Percentiles rank a stretch among this genome's conserved stretches.
phyloP scores from a whole-genome alignment of 805 yeast genomes.

The Diddensiella santjacobensis region DNA sequence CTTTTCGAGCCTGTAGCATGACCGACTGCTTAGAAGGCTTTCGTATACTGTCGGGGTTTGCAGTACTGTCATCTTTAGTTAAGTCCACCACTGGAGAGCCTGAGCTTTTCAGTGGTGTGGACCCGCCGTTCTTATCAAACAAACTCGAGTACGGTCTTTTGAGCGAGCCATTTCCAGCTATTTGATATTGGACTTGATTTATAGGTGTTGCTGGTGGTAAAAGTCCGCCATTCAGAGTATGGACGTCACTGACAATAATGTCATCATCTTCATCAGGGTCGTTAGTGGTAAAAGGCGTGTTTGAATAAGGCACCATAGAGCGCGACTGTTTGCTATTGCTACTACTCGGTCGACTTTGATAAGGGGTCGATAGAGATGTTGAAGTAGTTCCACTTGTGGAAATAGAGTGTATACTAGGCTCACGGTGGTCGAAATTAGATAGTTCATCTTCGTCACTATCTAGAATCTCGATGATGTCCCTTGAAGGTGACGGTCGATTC shows the following conservation, averaged over 20 bases:
- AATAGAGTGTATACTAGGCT: background rate
- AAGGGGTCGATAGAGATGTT: background rate
- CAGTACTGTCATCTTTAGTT: conserved; percentile 1
- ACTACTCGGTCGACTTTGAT: background rate
- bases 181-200: too few relatives aligned
- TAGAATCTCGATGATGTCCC: background rate
- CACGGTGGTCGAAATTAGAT: background rate
- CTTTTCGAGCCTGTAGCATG: background rate
- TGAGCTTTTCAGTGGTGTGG: too few relatives aligned
- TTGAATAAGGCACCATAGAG: too few relatives aligned
- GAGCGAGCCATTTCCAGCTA: too few relatives aligned
- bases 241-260: conserved; percentile 2
- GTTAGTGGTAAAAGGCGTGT: too few relatives aligned
- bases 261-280: conserved; percentile 7
- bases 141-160: conserved; percentile 9
- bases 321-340: background rate
- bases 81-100: conserved; percentile 6
- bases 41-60: background rate
- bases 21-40: background rate
- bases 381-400: background rate
- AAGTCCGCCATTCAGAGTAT: too few relatives aligned
- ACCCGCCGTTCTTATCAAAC: conserved; percentile 5
- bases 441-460: background rate
- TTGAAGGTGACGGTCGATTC: too few relatives aligned
- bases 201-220: too few relatives aligned